A percentile compares a stretch with the other conserved stretches of the same genome.
These are phyloP conservation scores for Phytophthora syringae DNA, from an alignment of 352 stramenopile species.

Conservation along the genomic window DNA sequence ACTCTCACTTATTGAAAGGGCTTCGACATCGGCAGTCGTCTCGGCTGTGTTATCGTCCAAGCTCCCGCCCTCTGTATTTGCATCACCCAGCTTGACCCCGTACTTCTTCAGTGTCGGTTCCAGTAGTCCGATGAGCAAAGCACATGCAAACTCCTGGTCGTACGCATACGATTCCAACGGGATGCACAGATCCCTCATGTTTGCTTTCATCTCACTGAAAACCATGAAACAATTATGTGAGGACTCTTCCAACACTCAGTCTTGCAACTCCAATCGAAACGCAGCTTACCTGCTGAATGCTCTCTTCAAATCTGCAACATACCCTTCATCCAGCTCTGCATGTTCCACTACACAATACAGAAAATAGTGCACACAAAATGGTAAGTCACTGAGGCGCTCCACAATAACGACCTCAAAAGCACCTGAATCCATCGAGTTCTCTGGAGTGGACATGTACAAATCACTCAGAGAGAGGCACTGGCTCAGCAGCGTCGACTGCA, in stretches of 20 bases:
- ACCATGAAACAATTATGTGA: constrained; percentile 7
- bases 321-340: constrained; percentile 74
- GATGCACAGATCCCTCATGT: constrained; percentile 85
- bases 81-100: constrained; percentile 48
- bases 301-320: constrained; percentile 67
- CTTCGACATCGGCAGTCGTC: constrained; percentile 4
- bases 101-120: constrained; percentile 80
- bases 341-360: constrained; percentile 31
- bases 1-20: constrained; percentile 22
- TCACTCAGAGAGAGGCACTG: constrained; percentile 75
- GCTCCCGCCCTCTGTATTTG: constrained; percentile 3
- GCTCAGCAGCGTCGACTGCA: constrained; percentile 72
- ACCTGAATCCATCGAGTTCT: constrained; percentile 74
- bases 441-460: constrained; percentile 78
- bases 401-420: background rate
- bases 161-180: constrained; percentile 86
- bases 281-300: constrained; percentile 42
- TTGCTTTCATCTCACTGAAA: constrained; percentile 84
- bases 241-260: background rate
- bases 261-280: background rate
- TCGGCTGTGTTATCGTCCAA: background rate
- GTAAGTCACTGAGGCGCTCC: background rate
- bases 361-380: background rate
- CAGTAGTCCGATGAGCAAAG: constrained; percentile 72
- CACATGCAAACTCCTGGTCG: constrained; percentile 78